Evolutionary conservation across 805 yeast species (phyloP), one percentile per base, ranked within the genome.

Genomic region (Yarrowia sp.): DNA sequence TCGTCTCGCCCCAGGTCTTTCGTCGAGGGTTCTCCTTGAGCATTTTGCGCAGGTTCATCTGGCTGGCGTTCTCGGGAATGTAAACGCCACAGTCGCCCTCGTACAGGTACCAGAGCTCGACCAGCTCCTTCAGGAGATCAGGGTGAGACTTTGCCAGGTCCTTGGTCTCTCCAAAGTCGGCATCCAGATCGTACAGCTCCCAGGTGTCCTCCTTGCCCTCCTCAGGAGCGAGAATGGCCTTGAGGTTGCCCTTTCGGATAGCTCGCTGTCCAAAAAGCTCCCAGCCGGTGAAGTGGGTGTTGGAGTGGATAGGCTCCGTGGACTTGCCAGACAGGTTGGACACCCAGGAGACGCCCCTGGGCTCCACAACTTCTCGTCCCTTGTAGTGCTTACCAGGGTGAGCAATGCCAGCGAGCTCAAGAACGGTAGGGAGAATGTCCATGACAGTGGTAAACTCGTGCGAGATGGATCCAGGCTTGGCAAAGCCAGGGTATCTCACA

Each of bases 181-280:
- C 64, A 27, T 68, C 64, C 16, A 73, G 53, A 38, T 73, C 66
- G 65, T 69, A 73, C 31, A 72, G 63, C 68, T 80, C 79, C 86
- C 85, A 79, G 13, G 46, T 39, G 66, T 76, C 68, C 14, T 75
- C 79, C 6, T 80, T 70, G 0, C 84, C 84, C 61, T 74, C 69
- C 14, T 63, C 53, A 7, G 85, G 84, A 35, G 73, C 72, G 5
- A 83, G 84, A 62, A 82, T 75, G 65, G 68, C 81, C 66, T 82
- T 82, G 66, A 71, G 80, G 4, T 68, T 55, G 6, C 85, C 85
- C 65, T 78, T 75, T 66, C 85, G 74, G 44, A 82, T 74, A 0
- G 85, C 86, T 60, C 79, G 82, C 65, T 82, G 85, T 1, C 82
- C 83, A 66, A 82, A 81, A 14, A 82, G 70, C 66, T 82, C 86